A percentile compares a stretch with the other conserved stretches of the same genome.
These are phyloP conservation scores for Cercophora samala DNA, from an alignment of 495 filamentous ascomycete genomes.

Conservation along the genomic window DNA sequence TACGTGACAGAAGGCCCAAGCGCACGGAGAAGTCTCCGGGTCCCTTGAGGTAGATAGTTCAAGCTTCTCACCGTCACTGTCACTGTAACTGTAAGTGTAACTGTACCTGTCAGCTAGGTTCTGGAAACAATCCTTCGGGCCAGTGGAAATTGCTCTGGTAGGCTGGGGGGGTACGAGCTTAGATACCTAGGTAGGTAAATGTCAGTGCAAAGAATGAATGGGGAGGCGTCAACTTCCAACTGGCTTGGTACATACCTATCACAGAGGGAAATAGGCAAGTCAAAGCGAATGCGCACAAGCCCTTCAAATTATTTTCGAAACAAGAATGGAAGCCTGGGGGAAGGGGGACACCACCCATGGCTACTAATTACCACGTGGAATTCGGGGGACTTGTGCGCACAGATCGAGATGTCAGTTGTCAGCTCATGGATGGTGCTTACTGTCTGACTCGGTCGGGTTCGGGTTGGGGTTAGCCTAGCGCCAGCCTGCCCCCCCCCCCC, in stretches of 20 bases:
- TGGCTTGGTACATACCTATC: no score
- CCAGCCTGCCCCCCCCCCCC: no score
- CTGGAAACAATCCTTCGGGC: no score
- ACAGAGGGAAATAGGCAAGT: background rate
- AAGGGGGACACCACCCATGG: background rate
- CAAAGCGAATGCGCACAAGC: background rate
- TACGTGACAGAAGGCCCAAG: background rate
- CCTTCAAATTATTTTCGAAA: background rate
- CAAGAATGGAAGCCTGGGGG: background rate
- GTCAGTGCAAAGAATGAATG: no score
- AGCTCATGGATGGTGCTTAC: background rate
- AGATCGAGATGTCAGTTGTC: no score
- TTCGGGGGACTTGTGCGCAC: no score
- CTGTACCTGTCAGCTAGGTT: no score
- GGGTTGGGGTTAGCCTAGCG: background rate
- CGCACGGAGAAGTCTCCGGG: background rate
- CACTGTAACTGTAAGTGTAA: no score
- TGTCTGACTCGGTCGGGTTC: background rate
- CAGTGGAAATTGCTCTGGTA: no score
- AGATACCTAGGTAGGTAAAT: no score
- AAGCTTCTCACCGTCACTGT: background rate
- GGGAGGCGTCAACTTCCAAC: no score
- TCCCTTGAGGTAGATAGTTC: background rate
- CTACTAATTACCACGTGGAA: background rate
- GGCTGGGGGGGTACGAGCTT: no score